Evolutionary conservation across 2,329 filamentous ascomycete species (phyloP), one percentile per base, ranked within the genome.

Genomic region (Blastomyces parvus): DNA sequence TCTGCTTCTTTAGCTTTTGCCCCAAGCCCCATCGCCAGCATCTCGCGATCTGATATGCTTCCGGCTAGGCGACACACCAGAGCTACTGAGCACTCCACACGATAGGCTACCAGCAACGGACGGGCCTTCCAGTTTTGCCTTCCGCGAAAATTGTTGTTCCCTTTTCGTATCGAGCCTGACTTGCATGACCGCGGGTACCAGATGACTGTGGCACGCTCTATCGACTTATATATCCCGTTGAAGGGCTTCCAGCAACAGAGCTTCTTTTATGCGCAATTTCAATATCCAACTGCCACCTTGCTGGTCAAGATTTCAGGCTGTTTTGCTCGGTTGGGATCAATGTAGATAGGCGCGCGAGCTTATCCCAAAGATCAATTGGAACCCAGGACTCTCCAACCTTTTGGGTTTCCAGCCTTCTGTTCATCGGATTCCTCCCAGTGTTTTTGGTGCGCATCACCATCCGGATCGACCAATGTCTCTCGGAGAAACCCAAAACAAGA

Each of bases 381-480:
- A 60, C 30, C 48, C 50, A 44, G 33, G 7, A 38, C 11, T 27
- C 50, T 56, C 50, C 27, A n/a, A 53, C 4, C 13, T 46, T 44
- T 60, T 46, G 40, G 22, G 46, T 60, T 50, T 14, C n/a, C 7
- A 46, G n/a, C 17, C 30, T 19, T 17, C 3, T 56, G 30, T 22
- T 56, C 33, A 9, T 38, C 7, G 36, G 36, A 59, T 61, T 38
- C 40, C 25, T 42, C 9, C 30, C 13, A 11, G 19, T 36, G 22
- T 42, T 11, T 52, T 52, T 33, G n/a, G 52, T 36, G 17, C 52
- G 30, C 27, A 33, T 46, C 46, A n/a, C 36, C 17, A 55, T 62
- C 44, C 50, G 33, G n/a, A 36, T 44, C 72, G 72, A 69, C 69
- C 70, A 66, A 75, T 76, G 72, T 72, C 71, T 68, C 66, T 71